Base-by-base conservation (phyloP, 345 rosid species). In the Lenwebbia sp. region DNA sequence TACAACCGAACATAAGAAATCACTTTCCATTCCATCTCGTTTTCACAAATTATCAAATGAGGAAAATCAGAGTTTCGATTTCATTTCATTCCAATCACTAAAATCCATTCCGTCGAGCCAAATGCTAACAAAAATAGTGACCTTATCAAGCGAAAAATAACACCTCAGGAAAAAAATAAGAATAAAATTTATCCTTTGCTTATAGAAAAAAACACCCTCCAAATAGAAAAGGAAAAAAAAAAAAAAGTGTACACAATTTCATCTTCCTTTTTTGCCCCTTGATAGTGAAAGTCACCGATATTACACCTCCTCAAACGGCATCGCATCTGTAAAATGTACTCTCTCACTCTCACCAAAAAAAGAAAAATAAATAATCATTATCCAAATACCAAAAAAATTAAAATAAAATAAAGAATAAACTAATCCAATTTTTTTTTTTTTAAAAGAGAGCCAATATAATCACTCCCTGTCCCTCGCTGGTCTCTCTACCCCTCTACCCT, bases 381-480 rank as follows among this genome's bases (percentile, higher is more conserved):
- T 70, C 47, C 78, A 19, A 19, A 70, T 19, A 30, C 23, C 41
- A 30, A 62, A 62, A 21, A 54, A 1, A 62, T 28, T n/a, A 60
- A 30, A 65, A 65, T 15, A 30, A 65, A 62, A 70, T 17, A 17
- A 33, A 19, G 19, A 4, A 33, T 8, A 65, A 70, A 70, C 9
- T 4, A 70, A 70, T 70, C 78, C 78, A 65, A 65, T 65, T 40
- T 44, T 44, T 44, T 44, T 41, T 44, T 44, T 44, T 44, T 5
- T 1, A 44, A n/a, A 28, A 17, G 12, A 40, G 26, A 57, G 74
- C 85, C 87, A 85, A 83, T 33, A 86, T 87, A 89, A 89, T 88
- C 91, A 87, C 82, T 65, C 83, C 75, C 83, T 1, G 54, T 82
- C 85, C 26, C 54, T 53, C 54, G 9, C 13, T 23, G 26, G 26